Evolutionary conservation across 371 early-diverging fungal species (phyloP).

Genomic region (Rhizopus arrhizus): DNA sequence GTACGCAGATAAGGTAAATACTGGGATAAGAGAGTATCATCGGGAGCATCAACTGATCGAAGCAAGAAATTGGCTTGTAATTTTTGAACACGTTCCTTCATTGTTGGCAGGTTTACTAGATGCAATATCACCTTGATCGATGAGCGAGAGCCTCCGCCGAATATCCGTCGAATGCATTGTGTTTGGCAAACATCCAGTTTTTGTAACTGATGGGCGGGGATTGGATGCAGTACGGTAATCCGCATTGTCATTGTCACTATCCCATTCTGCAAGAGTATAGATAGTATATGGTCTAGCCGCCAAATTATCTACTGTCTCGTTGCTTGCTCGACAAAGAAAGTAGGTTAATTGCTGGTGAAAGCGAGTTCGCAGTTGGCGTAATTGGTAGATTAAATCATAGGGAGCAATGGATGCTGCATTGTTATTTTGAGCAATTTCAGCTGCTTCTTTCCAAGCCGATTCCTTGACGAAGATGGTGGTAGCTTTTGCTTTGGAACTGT

Average conservation of each 20-base stretch:
- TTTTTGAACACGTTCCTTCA: too few relatives aligned
- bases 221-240: constrained; percentile 16
- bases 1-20: too few relatives aligned
- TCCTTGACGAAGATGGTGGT: constrained; percentile 13
- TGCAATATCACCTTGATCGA: too few relatives aligned
- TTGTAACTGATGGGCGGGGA: too few relatives aligned
- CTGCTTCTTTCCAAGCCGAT: constrained; percentile 19
- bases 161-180: too few relatives aligned
- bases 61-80: too few relatives aligned
- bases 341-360: constrained; percentile 15
- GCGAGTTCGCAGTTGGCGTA: constrained; percentile 16
- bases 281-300: constrained; percentile 18
- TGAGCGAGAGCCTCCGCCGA: too few relatives aligned
- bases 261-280: constrained; percentile 24
- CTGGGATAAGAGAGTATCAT: too few relatives aligned
- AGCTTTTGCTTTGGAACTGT: constrained; percentile 16
- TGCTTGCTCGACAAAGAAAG: constrained; percentile 16
- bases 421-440: constrained; percentile 14
- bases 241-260: constrained; percentile 17
- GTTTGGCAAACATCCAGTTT: too few relatives aligned
- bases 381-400: constrained; percentile 17
- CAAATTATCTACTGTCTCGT: constrained; percentile 18
- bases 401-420: constrained; percentile 16
- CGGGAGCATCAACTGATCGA: too few relatives aligned
- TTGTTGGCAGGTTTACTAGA: too few relatives aligned